phyloP scores from a whole-genome alignment of 306 rosid genomes.

The Corylus heterophylla region DNA sequence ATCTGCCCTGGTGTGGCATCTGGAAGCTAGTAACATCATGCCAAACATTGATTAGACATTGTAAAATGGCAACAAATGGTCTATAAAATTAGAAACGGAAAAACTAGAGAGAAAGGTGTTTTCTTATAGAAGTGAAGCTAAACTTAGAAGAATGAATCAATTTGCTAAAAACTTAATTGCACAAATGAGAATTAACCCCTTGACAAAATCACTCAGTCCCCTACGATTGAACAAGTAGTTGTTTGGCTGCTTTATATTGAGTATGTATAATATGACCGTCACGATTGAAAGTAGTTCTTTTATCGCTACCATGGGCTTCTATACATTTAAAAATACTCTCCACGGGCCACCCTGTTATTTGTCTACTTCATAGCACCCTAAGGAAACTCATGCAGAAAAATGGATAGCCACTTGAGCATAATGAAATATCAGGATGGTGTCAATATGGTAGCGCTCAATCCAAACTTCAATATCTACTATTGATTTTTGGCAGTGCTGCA shows the following conservation, averaged over 20 bases:
- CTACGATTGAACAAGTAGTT: not conserved
- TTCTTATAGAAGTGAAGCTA: not conserved
- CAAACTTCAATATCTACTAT: too few species aligned
- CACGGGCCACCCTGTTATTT: too few species aligned
- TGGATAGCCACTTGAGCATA: too few species aligned
- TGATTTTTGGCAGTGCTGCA: too few species aligned
- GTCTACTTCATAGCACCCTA: too few species aligned
- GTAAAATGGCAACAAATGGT: slow-evolving; percentile 1
- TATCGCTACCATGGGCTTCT: not conserved
- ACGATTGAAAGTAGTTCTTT: too few species aligned
- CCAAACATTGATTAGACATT: slow-evolving; percentile 26
- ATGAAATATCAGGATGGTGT: too few species aligned
- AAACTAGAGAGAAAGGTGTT: not conserved
- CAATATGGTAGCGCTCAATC: too few species aligned
- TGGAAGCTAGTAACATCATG: slow-evolving; percentile 60
- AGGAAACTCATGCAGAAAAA: too few species aligned
- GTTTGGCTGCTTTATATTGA: not conserved
- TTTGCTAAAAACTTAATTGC: not conserved
- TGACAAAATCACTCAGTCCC: not conserved
- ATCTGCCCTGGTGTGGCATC: slow-evolving; percentile 85
- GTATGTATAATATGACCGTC: not conserved
- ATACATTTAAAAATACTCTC: not conserved
- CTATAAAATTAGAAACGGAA: not conserved
- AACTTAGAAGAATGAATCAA: not conserved
- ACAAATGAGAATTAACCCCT: not conserved